Conservation (phyloP, 495 filamentous ascomycete genomes). For the Daldinia bambusicola region DNA sequence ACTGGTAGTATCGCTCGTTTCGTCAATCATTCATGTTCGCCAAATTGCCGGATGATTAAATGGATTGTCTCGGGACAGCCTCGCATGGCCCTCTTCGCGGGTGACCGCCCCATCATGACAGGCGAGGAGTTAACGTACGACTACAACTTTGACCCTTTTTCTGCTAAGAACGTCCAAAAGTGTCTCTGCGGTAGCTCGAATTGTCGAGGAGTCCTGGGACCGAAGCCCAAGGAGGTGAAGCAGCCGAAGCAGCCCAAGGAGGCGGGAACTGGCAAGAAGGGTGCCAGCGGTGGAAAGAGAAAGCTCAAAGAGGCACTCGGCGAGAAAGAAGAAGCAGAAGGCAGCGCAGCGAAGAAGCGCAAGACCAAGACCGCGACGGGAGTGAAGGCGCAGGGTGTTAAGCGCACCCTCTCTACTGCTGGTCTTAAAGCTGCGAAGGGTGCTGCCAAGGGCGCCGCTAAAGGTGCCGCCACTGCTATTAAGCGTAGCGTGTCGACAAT, state of each 20-base stretch:
- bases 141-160: slow-evolving; percentile 97
- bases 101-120: slow-evolving; percentile 86
- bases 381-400: slow-evolving; percentile 48
- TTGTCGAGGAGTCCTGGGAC: slow-evolving; percentile 82
- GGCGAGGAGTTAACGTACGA: slow-evolving; percentile 99
- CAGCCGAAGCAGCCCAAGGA: slow-evolving; percentile 52
- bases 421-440: slow-evolving; percentile 46
- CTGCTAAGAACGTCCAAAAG: slow-evolving; percentile 81
- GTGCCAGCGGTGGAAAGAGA: slow-evolving; percentile 52
- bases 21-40: slow-evolving; percentile 96
- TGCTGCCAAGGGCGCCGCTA: slow-evolving; percentile 39
- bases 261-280: slow-evolving; percentile 45
- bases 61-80: slow-evolving; percentile 96
- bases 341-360: slow-evolving; percentile 51
- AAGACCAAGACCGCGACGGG: slow-evolving; percentile 53
- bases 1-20: slow-evolving; percentile 95
- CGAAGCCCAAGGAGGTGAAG: slow-evolving; percentile 70
- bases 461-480: slow-evolving; percentile 47
- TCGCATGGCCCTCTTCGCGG: slow-evolving; percentile 96
- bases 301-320: slow-evolving; percentile 55
- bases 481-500: slow-evolving; percentile 54
- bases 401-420: slow-evolving; percentile 40
- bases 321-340: slow-evolving; percentile 45
- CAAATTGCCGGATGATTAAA: slow-evolving; percentile 98
- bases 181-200: slow-evolving; percentile 81